Base-by-base conservation (phyloP, 345 rosid genomes). In the Iberis pinnata region DNA sequence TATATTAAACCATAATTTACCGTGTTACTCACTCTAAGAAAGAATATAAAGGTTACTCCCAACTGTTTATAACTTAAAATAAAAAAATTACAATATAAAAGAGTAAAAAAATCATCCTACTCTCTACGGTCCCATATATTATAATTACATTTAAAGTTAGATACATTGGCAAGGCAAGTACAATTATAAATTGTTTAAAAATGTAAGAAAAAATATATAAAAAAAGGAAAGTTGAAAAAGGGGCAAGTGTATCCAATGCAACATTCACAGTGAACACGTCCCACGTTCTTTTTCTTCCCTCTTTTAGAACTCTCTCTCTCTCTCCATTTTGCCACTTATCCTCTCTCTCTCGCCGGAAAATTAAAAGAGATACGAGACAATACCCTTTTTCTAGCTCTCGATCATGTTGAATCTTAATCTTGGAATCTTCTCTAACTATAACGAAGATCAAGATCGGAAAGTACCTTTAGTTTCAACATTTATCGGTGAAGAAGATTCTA, bases 241-340 rank as follows among this genome's bases (percentile, higher is more conserved):
- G 66, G 68, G 73, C 76, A 80, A 70, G 73, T 76, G 76, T 63
- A 45, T 42, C 56, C 55, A 67, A 64, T 43, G 57, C 46, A 37
- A 16, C 63, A 58, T 71, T 63, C 63, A 67, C 62, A 41, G 61
- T 62, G 72, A 56, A 71, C 84, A 61, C 70, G 75, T 73, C 68
- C 61, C 72, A 53, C 56, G 53, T 64, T 67, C 55, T 42, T 68
- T 60, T 62, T 49, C 47, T 55, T 49, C 16, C 70, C 66, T 56
- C 47, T 60, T 67, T 68, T 56, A 66, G 63, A 56, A 54, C 61
- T 54, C 56, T 50, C 69, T 64, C 29, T 48, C 32, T 17, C 43
- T 22, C 36, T 18, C 13, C 46, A 53, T 53, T 27, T 53, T 37
- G 67, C 40, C 67, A 64, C 61, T 64, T 64, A 64, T 64, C 47